Evolutionary conservation across 352 stramenopile species (phyloP), one percentile per base, ranked within the genome.

Genomic region (Peronospora farinosa): DNA sequence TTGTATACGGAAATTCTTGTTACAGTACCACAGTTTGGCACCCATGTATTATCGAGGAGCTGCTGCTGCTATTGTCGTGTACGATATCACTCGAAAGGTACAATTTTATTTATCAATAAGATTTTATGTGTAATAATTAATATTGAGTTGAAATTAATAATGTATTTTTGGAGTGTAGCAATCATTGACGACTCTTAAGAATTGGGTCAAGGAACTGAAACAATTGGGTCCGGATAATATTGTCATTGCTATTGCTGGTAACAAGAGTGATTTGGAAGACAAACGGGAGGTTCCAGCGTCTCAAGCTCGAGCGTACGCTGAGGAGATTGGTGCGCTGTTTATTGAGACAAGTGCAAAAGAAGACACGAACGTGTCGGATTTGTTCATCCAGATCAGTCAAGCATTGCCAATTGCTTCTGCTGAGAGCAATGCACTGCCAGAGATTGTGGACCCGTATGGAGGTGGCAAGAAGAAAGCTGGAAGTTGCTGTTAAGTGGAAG

Each of bases 41-140:
- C 96, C 96, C 15, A 98, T 99, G 94, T 99, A 98, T 75, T 99
- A 99, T 72, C 77, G 96, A 47, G 94, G 93, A 57, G 96, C 96
- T n/a, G 88, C 92, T 5, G 95, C 92, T 7, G 96, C 96, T 7
- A 96, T 99, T 60, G 81, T 99, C 42, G 96, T 98, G 11, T 99
- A 98, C 66, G 96, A 99, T 83, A 98, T 98, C 63, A 98, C 95
- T 19, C 83, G 87, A 66, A 91, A 96, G 59, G 72, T 92, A 47
- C 68, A 5, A 8, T 35, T 11, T 15, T 11, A 13, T 36, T 37
- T 5, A n/a, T n/a, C n/a, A n/a, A n/a, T n/a, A n/a, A n/a, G n/a
- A n/a, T n/a, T n/a, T n/a, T n/a, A n/a, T n/a, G n/a, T n/a, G n/a
- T 40, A 3, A 21, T 3, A 21, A 21, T 21, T 21, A 21, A 21